Base-by-base conservation (phyloP, 257 asterid species). In the Rubia yunnanensis region DNA sequence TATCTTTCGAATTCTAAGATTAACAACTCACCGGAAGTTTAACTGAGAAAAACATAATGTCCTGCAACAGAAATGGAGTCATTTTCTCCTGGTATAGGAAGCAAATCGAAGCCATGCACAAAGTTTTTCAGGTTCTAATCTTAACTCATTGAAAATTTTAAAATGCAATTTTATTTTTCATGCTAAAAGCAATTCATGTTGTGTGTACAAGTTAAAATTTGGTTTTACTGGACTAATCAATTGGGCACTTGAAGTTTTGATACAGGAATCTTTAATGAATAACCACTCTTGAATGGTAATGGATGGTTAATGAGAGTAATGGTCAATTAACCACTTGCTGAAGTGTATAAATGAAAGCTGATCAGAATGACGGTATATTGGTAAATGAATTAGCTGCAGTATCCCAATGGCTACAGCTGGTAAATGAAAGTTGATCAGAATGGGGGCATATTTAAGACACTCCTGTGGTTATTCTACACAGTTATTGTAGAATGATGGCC, bases 101-200 rank as follows among this genome's bases (percentile, higher is more conserved):
- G 95, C 96, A 92, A 89, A 89, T 87, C 91, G 83, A 89, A 92
- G 98, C 96, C 98, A 76, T 92, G 98, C 96, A 85, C 92, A 81
- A 89, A 89, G 91, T 92, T 89, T 89, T 89, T 82, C 96, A 92
- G 96, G 98, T 92, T 92, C 73, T 85, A 92, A 89, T 92, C 96
- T 86, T 79, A 80, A 87, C 85, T 82, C 80, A 75, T 79, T 63
- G 67, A 82, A 89, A 60, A 76, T 76, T 64, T 66, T 58, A 66
- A 76, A 83, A 58, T 76, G 72, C 62, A 77, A 64, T 56, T 69
- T 60, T 49, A 67, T 56, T 30, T 53, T 54, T 44, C 74, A 61
- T 66, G 24, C 24, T 26, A 55, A 69, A 65, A 64, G 72, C 58
- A 65, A 56, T 26, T 59, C 24, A 46, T 68, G 38, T 64, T 44